Evolutionary conservation across 2,329 filamentous ascomycete genomes (phyloP).

Genomic region (Talaromyces marneffei): DNA sequence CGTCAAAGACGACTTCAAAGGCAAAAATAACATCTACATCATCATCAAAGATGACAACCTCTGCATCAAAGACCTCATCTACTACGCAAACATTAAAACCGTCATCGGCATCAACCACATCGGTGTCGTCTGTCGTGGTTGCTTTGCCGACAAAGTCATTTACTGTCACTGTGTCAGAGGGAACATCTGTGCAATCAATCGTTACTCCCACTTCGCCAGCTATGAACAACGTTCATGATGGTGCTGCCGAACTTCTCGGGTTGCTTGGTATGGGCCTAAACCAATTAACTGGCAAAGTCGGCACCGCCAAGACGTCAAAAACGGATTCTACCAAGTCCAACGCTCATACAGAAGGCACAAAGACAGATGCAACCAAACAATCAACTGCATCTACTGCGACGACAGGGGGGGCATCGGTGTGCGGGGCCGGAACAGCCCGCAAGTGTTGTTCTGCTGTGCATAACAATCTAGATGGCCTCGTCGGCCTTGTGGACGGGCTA

Average conservation of each 20-base stretch:
- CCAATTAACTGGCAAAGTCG: not conserved
- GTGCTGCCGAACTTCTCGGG: not conserved
- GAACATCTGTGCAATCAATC: conserved; percentile 1
- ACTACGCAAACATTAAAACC: not conserved
- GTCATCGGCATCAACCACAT: not conserved
- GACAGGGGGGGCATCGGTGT: not conserved
- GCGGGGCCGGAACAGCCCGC: not conserved
- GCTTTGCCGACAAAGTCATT: conserved; percentile 8
- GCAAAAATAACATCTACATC: not conserved
- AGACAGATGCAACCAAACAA: not conserved
- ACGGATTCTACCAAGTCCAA: not conserved
- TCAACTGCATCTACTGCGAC: not conserved
- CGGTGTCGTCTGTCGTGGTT: conserved; percentile 1
- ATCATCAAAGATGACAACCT: too few species aligned
- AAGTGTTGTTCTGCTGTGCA: conserved; percentile 13
- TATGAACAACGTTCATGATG: not conserved
- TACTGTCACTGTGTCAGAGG: not conserved
- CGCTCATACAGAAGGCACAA: not conserved
- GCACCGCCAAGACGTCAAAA: not conserved
- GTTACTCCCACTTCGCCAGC: not conserved
- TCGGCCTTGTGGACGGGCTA: not conserved
- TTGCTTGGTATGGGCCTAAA: not conserved
- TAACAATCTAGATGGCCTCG: not conserved
- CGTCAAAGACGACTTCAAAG: not conserved
- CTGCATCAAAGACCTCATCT: not conserved